Percentiles rank a stretch among this genome's conserved stretches.
These are phyloP conservation scores for Sugiyamaella mastotermitis DNA, from an alignment of 805 yeast genomes.

Conservation along the genomic window DNA sequence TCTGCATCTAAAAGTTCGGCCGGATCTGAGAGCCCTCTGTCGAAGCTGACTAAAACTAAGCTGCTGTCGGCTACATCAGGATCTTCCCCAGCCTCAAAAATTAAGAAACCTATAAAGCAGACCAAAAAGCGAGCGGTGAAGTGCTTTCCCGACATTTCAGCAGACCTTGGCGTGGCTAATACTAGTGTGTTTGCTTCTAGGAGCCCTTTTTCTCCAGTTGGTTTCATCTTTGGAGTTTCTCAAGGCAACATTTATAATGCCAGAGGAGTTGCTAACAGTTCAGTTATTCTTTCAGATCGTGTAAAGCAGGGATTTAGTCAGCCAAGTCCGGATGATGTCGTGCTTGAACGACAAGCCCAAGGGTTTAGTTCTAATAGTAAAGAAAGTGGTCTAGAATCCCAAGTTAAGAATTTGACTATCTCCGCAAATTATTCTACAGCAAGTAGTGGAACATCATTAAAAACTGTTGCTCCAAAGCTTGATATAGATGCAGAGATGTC, in stretches of 20 bases:
- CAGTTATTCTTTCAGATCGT: conserved; percentile 23
- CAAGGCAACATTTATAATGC: background rate
- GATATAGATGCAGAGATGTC: conserved; percentile 10
- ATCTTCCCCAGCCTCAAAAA: background rate
- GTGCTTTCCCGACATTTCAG: conserved; percentile 13
- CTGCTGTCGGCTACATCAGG: background rate
- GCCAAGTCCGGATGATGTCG: conserved; percentile 81
- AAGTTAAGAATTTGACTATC: background rate
- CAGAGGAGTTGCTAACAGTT: conserved; percentile 35
- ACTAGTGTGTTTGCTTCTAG: background rate
- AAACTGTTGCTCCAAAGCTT: conserved; percentile 1
- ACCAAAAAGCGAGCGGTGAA: conserved; percentile 3
- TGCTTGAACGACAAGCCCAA: conserved; percentile 48
- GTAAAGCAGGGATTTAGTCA: conserved; percentile 49
- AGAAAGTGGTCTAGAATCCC: conserved; percentile 4
- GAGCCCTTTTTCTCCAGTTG: conserved; percentile 13
- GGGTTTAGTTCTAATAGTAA: conserved; percentile 17
- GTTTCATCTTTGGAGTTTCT: conserved; percentile 9
- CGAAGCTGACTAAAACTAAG: background rate
- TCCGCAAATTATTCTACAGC: no score
- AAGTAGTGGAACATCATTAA: conserved; percentile 1
- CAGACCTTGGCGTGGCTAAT: conserved; percentile 9
- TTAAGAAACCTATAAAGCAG: background rate
- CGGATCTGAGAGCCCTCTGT: background rate
- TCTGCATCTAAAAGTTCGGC: background rate